Evolutionary conservation across 768 basidiomycete species (phyloP).

Genomic region (Brasilioporus rufonigricans): DNA sequence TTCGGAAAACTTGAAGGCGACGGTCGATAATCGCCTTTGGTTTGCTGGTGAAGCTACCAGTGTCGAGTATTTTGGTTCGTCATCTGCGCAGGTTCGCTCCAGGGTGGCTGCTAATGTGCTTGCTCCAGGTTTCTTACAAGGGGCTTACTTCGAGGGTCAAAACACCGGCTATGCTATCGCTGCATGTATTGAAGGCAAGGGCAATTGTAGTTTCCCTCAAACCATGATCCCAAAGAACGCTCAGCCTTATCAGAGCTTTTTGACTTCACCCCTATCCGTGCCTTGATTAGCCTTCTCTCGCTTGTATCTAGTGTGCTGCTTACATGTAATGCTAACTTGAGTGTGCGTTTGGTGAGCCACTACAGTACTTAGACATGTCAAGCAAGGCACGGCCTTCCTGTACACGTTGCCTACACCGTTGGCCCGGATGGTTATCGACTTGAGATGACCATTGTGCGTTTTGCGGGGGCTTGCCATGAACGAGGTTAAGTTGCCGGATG

Average conservation of each 20-base stretch:
- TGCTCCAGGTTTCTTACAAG: slow-evolving; percentile 50
- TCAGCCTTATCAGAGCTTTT: slow-evolving; percentile 28
- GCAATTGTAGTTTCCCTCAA: slow-evolving; percentile 28
- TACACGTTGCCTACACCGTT: too few species aligned
- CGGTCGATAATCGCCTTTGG: slow-evolving; percentile 49
- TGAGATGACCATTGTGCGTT: too few species aligned
- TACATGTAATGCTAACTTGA: too few species aligned
- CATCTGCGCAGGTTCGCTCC: not conserved
- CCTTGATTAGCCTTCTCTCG: too few species aligned
- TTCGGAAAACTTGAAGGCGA: slow-evolving; percentile 55
- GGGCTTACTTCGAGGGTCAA: slow-evolving; percentile 56
- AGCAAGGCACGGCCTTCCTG: too few species aligned
- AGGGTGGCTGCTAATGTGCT: not conserved
- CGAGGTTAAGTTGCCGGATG: too few species aligned
- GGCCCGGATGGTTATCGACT: too few species aligned
- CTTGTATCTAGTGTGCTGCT: too few species aligned
- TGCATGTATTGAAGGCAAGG: slow-evolving; percentile 37
- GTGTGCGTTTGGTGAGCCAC: too few species aligned
- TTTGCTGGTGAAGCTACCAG: slow-evolving; percentile 66
- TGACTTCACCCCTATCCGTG: slow-evolving; percentile 10
- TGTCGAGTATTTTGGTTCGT: slow-evolving; percentile 54
- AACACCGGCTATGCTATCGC: slow-evolving; percentile 39
- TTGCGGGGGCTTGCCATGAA: too few species aligned
- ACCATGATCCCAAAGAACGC: slow-evolving; percentile 31
- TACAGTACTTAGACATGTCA: too few species aligned